These are phyloP conservation scores for Russula emetica DNA, from an alignment of 768 basidiomycete genomes.

Conservation along the genomic window DNA sequence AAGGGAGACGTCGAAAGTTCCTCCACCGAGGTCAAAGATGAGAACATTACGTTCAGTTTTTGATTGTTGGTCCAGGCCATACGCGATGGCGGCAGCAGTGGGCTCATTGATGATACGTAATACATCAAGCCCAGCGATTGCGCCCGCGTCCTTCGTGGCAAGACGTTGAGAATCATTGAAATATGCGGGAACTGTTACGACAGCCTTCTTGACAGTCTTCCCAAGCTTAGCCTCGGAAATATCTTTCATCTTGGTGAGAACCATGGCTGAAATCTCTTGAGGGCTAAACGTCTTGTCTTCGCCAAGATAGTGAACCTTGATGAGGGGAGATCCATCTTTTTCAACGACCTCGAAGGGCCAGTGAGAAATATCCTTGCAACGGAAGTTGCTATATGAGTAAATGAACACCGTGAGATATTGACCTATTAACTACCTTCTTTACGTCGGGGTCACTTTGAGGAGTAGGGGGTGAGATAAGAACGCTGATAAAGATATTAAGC, in stretches of 20 bases:
- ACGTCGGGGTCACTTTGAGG: constrained; percentile 81
- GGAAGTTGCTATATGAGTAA: constrained; percentile 10
- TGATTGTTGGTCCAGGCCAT: constrained; percentile 94
- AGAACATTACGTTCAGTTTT: constrained; percentile 96
- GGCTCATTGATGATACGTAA: constrained; percentile 99
- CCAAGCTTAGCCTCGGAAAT: constrained; percentile 99
- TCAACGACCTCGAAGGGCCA: constrained; percentile 98
- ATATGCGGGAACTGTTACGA: constrained; percentile 98
- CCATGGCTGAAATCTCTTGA: constrained; percentile 99
- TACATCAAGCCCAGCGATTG: constrained; percentile 96
- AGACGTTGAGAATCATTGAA: constrained; percentile 99
- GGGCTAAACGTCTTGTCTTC: constrained; percentile 97
- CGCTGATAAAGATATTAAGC: constrained; percentile 4
- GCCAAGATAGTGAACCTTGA: constrained; percentile 91
- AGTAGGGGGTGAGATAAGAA: constrained; percentile 20
- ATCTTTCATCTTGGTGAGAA: constrained; percentile 99
- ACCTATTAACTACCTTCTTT: constrained; percentile 61
- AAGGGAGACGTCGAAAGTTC: constrained; percentile 99
- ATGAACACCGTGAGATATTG: not conserved
- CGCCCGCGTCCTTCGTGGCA: constrained; percentile 98
- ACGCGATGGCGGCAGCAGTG: constrained; percentile 98
- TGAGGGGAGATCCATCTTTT: constrained; percentile 94
- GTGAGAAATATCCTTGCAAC: constrained; percentile 83
- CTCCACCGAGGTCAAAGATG: constrained; percentile 99
- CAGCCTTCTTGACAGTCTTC: constrained; percentile 97